Evolutionary conservation across 768 basidiomycete genomes (phyloP).

Genomic region (Lactarius tabidus): DNA sequence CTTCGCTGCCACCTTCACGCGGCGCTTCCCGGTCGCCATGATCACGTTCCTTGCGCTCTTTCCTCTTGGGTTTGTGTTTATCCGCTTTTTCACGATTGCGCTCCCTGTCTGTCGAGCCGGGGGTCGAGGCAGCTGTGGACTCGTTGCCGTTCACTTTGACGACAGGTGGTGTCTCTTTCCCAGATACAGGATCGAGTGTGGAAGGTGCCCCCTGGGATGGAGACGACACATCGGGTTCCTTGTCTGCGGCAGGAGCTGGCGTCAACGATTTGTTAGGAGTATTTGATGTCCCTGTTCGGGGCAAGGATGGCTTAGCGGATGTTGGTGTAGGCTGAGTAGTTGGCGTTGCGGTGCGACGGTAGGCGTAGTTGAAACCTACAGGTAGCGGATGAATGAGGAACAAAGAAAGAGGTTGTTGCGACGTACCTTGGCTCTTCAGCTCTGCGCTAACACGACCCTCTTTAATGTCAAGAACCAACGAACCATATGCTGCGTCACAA

Average conservation of each 20-base stretch:
- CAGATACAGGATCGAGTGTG: slow-evolving; percentile 13
- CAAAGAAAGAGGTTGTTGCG: slow-evolving; percentile 8
- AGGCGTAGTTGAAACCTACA: slow-evolving; percentile 92
- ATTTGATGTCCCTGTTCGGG: slow-evolving; percentile 36
- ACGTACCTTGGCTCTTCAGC: slow-evolving; percentile 83
- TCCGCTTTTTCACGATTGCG: slow-evolving; percentile 47
- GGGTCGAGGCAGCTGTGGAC: slow-evolving; percentile 28
- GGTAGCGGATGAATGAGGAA: background rate
- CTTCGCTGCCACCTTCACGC: slow-evolving; percentile 11
- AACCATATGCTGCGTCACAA: slow-evolving; percentile 92
- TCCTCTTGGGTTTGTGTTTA: slow-evolving; percentile 56
- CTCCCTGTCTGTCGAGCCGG: slow-evolving; percentile 20
- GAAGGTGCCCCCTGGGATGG: background rate
- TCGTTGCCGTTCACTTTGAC: slow-evolving; percentile 37
- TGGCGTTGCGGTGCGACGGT: slow-evolving; percentile 66
- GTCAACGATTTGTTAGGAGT: slow-evolving; percentile 35
- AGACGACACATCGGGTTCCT: background rate
- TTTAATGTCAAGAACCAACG: slow-evolving; percentile 81
- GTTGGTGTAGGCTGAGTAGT: slow-evolving; percentile 56
- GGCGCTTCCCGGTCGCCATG: slow-evolving; percentile 38
- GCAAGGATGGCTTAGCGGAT: slow-evolving; percentile 51
- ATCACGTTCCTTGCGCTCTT: slow-evolving; percentile 57
- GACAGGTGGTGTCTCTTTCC: slow-evolving; percentile 17
- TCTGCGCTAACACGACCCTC: slow-evolving; percentile 92
- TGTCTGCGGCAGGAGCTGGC: slow-evolving; percentile 27